Percentiles rank a stretch among this genome's conserved stretches.
Evolutionary conservation across 108 stramenopile species (phyloP).

Genomic region (Skeletonema tropicum): DNA sequence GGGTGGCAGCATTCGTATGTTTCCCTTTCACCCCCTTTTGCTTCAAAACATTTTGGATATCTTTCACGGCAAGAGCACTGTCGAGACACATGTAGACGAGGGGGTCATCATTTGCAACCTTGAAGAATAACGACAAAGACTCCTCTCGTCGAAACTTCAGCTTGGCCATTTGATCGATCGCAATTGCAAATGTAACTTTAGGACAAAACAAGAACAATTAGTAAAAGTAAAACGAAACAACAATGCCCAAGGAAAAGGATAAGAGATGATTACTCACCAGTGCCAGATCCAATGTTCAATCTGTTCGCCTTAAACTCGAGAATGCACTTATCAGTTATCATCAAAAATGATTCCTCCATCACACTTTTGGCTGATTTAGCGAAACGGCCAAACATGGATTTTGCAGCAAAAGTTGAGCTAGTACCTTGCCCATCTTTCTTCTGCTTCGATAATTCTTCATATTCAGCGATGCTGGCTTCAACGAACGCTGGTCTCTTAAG

Average conservation of each 20-base stretch:
- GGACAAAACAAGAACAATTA: conserved; percentile 9
- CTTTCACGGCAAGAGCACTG: conserved; percentile 81
- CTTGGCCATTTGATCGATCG: conserved; percentile 80
- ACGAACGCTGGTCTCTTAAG: conserved; percentile 83
- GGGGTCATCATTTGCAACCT: conserved; percentile 84
- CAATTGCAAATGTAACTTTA: conserved; percentile 72
- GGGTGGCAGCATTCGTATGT: conserved; percentile 86
- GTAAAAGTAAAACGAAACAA: conserved; percentile 3
- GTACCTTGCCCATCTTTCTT: conserved; percentile 37
- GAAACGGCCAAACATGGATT: conserved; percentile 81
- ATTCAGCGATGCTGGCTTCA: conserved; percentile 62
- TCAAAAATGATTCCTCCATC: conserved; percentile 88
- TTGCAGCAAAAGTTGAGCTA: conserved; percentile 33
- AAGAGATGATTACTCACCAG: conserved; percentile 24
- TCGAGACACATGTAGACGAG: conserved; percentile 91
- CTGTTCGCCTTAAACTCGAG: conserved; percentile 83
- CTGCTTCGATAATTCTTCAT: conserved; percentile 29
- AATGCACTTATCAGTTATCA: conserved; percentile 85
- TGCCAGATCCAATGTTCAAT: conserved; percentile 76
- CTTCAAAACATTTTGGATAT: conserved; percentile 88
- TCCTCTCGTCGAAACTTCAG: conserved; percentile 88
- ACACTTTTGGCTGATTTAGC: conserved; percentile 81
- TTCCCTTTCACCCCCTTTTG: conserved; percentile 90
- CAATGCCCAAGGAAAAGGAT: neutral
- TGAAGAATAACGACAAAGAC: conserved; percentile 88